Percentiles rank a stretch among this genome's conserved stretches.
phyloP scores from a whole-genome alignment of 2,329 filamentous ascomycete species.

The Aspergillus luchuensis region DNA sequence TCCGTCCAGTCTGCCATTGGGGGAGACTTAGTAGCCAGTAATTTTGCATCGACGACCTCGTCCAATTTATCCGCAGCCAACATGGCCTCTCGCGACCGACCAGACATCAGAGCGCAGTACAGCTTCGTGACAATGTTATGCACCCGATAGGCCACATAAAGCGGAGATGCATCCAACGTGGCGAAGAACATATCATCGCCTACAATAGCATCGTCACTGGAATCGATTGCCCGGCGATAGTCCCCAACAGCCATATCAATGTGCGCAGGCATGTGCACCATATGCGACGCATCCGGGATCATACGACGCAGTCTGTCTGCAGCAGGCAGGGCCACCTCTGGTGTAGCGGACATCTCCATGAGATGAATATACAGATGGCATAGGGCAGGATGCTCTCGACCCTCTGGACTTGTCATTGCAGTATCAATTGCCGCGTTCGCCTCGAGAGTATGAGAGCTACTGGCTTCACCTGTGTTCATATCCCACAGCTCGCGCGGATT shows the following conservation, averaged over 20 bases:
- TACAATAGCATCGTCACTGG: constrained; percentile 65
- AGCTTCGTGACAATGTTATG: constrained; percentile 22
- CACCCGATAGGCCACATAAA: constrained; percentile 57
- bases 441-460: constrained; percentile 58
- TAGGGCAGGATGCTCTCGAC: constrained; percentile 62
- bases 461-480: constrained; percentile 58
- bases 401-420: constrained; percentile 49
- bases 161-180: constrained; percentile 55
- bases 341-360: constrained; percentile 70
- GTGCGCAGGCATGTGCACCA: constrained; percentile 75
- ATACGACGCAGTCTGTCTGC: constrained; percentile 64
- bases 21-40: constrained; percentile 40
- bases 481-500: constrained; percentile 66
- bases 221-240: constrained; percentile 64
- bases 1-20: constrained; percentile 79
- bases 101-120: constrained; percentile 23
- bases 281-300: constrained; percentile 68
- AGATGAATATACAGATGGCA: constrained; percentile 75
- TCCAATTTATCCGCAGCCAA: constrained; percentile 20
- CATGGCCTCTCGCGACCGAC: constrained; percentile 19
- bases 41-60: constrained; percentile 5
- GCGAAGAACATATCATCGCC: constrained; percentile 67
- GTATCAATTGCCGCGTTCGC: constrained; percentile 28
- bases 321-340: constrained; percentile 61
- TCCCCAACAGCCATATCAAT: constrained; percentile 73